Evolutionary conservation across 495 filamentous ascomycete species (phyloP), one percentile per base, ranked within the genome.

Genomic region (Extremus antarcticus): DNA sequence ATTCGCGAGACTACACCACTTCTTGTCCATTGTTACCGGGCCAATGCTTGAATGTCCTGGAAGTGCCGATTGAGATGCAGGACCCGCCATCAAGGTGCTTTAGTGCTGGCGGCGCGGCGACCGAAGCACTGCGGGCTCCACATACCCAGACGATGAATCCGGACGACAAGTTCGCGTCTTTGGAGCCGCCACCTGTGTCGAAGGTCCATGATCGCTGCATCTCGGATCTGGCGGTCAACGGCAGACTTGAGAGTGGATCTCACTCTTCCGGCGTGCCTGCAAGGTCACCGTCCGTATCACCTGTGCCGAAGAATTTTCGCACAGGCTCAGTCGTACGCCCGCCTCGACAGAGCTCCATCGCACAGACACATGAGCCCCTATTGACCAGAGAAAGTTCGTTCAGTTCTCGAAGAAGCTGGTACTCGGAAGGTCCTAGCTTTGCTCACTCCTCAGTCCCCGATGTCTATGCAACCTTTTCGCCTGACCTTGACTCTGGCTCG

Each of bases 1-100:
- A 82, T 21, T 69, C 76, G 11, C 73, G 85, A 62, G 82, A 83
- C 1, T 80, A 78, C 13, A 92, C 90, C 11, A 87, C 79, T 8
- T 68, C 76, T n/a, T 95, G 89, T 63, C 90, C 90, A 19, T 81
- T 90, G 53, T 79, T 92, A 25, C 90, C 90, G 10, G 90, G 90
- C 17, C 90, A 94, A 67, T 77, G 78, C 0, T 79, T 94, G 65
- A 94, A 95, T 64, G 77, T 88, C 19, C 72, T 95, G 23, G 81
- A 84, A 39, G 82, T 95, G 2, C 90, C 90, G 10, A 72, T 83
- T 50, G 82, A 94, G 67, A 17, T 61, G 3, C 2, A 49, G 17
- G 29, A 51, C 50, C 55, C 55, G 32, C 58, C 58, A 10, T 39
- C 24, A 17, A 39, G 62, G 7, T 54, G 50, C 23, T 46, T 51